These are phyloP conservation scores for Spathaspora sp. DNA, from an alignment of 805 yeast species.

Conservation along the genomic window DNA sequence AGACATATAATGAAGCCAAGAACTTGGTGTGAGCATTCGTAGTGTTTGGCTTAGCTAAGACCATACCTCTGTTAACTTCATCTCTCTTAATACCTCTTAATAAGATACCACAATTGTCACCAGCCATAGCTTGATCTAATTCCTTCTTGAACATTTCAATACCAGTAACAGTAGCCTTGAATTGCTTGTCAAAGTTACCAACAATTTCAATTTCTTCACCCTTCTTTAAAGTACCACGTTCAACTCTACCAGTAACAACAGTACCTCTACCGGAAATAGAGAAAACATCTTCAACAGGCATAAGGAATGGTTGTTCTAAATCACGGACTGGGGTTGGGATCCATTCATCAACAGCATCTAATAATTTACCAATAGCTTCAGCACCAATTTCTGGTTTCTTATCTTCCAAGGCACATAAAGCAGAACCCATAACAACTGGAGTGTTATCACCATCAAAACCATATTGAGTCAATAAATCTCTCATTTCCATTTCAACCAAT, in stretches of 20 bases:
- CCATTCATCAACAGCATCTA: conserved; percentile 89
- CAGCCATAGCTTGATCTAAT: conserved; percentile 95
- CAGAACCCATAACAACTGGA: conserved; percentile 98
- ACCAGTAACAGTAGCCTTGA: conserved; percentile 95
- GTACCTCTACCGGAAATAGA: conserved; percentile 99
- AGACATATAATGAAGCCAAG: conserved; percentile 87
- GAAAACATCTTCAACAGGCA: conserved; percentile 97
- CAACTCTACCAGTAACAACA: conserved; percentile 98
- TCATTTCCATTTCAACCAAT: conserved; percentile 99
- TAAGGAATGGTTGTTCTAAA: conserved; percentile 90
- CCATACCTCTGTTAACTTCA: conserved; percentile 96
- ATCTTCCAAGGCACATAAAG: conserved; percentile 91
- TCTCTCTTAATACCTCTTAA: conserved; percentile 98
- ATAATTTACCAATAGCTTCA: conserved; percentile 74
- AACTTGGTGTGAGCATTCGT: conserved; percentile 91
- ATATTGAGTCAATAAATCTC: conserved; percentile 85
- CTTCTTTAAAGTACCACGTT: conserved; percentile 95
- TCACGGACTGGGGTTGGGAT: conserved; percentile 97
- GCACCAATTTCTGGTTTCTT: conserved; percentile 88
- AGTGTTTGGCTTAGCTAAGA: conserved; percentile 86
- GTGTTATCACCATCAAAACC: conserved; percentile 98
- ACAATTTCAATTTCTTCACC: conserved; percentile 98
- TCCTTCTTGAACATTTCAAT: conserved; percentile 99
- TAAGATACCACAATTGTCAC: conserved; percentile 97
- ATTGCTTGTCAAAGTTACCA: conserved; percentile 80